phyloP scores from a whole-genome alignment of 108 stramenopile species.

The Nitzschia inconspicua region DNA sequence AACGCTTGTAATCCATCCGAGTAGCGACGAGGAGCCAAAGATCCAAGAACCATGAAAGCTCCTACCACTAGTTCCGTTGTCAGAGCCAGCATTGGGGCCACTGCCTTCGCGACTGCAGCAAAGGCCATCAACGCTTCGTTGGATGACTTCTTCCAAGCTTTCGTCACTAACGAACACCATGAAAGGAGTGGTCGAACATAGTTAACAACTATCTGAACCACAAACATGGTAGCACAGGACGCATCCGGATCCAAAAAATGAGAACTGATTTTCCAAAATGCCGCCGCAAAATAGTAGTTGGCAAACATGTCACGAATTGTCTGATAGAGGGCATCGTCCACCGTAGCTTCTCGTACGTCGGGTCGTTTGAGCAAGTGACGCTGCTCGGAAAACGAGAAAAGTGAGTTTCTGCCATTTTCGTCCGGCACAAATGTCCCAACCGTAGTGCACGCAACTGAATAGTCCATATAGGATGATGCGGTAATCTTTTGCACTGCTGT shows the following conservation, averaged over 20 bases:
- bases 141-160: no score
- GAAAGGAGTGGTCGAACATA: not conserved
- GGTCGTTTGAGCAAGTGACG: no score
- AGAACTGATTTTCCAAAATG: slow-evolving; percentile 6
- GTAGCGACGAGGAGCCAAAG: no score
- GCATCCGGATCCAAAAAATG: slow-evolving; percentile 3
- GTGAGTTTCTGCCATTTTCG: no score
- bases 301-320: not conserved
- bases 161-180: no score
- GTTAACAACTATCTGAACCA: not conserved
- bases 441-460: no score
- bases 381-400: no score
- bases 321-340: not conserved
- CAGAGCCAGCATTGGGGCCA: not conserved
- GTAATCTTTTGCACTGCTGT: no score
- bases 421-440: no score
- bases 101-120: not conserved
- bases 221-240: slow-evolving; percentile 4
- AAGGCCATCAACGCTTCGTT: not conserved
- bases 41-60: not conserved
- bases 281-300: not conserved
- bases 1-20: not conserved
- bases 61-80: not conserved
- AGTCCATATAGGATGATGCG: no score
- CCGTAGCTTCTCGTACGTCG: no score